These are phyloP conservation scores for Colletotrichum truncatum DNA, from an alignment of 2,329 filamentous ascomycete species.

Conservation along the genomic window DNA sequence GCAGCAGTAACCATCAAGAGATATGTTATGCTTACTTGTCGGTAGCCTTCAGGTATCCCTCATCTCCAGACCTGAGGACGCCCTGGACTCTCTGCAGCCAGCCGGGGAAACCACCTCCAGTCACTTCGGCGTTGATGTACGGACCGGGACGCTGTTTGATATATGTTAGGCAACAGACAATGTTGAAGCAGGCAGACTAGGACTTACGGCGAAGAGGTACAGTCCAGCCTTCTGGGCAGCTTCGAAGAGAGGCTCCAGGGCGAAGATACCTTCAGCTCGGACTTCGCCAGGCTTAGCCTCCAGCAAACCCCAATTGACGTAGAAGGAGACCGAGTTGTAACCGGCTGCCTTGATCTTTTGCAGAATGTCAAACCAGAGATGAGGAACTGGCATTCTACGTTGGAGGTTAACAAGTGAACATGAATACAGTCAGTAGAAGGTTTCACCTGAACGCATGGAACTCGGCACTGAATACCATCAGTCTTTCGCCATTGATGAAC, in stretches of 20 bases:
- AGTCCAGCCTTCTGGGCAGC: conserved; percentile 73
- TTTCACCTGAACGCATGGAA: conserved; percentile 65
- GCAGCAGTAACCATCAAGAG: neutral
- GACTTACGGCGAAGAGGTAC: conserved; percentile 67
- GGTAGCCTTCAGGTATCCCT: conserved; percentile 68
- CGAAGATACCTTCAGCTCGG: conserved; percentile 72
- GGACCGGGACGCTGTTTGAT: conserved; percentile 60
- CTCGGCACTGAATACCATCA: conserved; percentile 74
- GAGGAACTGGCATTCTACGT: conserved; percentile 42
- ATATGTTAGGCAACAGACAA: neutral
- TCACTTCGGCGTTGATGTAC: conserved; percentile 76
- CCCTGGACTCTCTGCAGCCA: conserved; percentile 73
- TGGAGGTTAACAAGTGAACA: neutral
- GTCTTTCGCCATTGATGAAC: conserved; percentile 71
- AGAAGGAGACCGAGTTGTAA: conserved; percentile 77
- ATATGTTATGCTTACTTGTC: conserved; percentile 55
- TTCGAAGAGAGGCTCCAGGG: conserved; percentile 74
- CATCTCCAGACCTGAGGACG: conserved; percentile 64
- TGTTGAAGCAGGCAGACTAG: too few relatives aligned
- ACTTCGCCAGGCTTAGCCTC: conserved; percentile 75
- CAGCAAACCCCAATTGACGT: conserved; percentile 75
- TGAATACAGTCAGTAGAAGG: neutral
- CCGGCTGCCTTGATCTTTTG: conserved; percentile 80
- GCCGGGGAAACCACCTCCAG: conserved; percentile 76
- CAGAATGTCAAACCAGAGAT: conserved; percentile 70